Conservation (phyloP, 371 early-diverging fungal genomes). For the Mortierella sp. region DNA sequence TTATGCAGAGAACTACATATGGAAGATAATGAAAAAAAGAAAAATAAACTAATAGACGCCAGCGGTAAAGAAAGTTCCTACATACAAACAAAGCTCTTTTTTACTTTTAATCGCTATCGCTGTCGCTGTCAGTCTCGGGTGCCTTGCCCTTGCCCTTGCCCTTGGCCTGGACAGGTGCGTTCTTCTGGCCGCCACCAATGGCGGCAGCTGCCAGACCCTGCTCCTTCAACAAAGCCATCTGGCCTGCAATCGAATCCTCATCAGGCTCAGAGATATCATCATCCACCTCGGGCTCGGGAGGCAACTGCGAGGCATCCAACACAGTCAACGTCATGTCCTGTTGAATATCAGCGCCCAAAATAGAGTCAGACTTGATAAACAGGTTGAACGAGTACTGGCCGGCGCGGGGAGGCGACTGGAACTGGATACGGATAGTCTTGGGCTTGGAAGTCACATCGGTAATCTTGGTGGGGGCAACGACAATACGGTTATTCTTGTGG, state of each 20-base stretch:
- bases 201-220: conserved; percentile 77
- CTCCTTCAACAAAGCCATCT: conserved; percentile 88
- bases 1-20: background rate
- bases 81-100: background rate
- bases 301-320: conserved; percentile 77
- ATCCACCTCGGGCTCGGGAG: conserved; percentile 82
- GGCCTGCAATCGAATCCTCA: conserved; percentile 95
- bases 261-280: conserved; percentile 98
- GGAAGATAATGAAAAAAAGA: background rate
- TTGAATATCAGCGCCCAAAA: conserved; percentile 84
- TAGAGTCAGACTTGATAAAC: conserved; percentile 91
- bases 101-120: conserved; percentile 36
- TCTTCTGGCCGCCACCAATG: conserved; percentile 65
- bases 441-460: conserved; percentile 78
- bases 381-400: conserved; percentile 89
- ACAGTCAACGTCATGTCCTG: conserved; percentile 83
- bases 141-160: conserved; percentile 59
- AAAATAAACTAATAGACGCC: background rate
- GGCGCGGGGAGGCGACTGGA: conserved; percentile 94
- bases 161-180: conserved; percentile 30
- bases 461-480: conserved; percentile 84
- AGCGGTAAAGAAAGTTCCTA: conserved; percentile 7
- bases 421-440: conserved; percentile 86
- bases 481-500: conserved; percentile 85
- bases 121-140: conserved; percentile 49